These are phyloP conservation scores for Leishmania turanica DNA, from an alignment of 208 protist species.

Conservation along the genomic window DNA sequence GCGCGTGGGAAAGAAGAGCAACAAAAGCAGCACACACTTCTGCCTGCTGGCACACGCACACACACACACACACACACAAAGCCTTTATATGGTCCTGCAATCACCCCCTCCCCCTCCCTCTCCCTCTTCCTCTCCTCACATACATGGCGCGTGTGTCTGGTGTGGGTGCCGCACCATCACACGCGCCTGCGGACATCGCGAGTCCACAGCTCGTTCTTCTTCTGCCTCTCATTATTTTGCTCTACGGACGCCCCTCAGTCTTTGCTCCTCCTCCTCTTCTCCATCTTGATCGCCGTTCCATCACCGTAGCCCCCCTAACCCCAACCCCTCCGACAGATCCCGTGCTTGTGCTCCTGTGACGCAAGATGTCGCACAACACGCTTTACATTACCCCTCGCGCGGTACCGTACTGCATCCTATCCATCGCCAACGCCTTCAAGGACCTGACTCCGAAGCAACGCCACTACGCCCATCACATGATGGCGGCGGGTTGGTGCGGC, in stretches of 20 bases:
- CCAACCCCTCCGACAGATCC: neutral
- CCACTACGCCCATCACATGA: conserved; percentile 85
- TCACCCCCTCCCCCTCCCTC: neutral
- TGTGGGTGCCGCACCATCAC: neutral
- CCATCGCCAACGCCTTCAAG: conserved; percentile 69
- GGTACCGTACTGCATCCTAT: conserved; percentile 70
- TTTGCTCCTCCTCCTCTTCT: too few species aligned
- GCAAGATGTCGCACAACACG: conserved; percentile 14
- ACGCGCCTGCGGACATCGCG: neutral
- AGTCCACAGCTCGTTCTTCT: neutral
- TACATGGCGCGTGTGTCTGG: neutral
- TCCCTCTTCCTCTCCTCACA: neutral
- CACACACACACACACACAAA: neutral
- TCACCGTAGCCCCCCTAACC: neutral
- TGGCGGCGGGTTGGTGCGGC: conserved; percentile 56
- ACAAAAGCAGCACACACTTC: too few species aligned
- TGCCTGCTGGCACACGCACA: neutral
- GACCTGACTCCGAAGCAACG: conserved; percentile 73
- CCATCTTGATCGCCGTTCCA: neutral
- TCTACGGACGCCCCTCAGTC: neutral
- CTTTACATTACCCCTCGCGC: conserved; percentile 58
- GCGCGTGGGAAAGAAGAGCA: too few species aligned
- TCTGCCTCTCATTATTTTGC: neutral
- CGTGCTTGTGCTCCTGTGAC: neutral
- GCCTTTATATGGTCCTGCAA: neutral